Evolutionary conservation across 768 basidiomycete species (phyloP), one percentile per base, ranked within the genome.

Genomic region (Tulasnella sp.): DNA sequence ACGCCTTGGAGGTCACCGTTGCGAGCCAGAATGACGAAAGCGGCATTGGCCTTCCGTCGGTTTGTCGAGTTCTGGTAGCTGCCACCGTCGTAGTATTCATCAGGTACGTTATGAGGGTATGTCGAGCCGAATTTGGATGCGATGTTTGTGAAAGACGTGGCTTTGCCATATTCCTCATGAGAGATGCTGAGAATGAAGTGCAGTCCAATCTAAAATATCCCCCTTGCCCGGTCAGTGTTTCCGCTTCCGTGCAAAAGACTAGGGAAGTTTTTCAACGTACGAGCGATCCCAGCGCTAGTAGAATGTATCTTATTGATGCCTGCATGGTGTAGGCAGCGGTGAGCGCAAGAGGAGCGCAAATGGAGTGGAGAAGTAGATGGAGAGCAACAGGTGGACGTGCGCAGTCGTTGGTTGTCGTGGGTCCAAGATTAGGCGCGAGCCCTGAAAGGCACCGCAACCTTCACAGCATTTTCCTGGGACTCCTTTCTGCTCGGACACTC

Each of bases 1-100:
- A 93, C 89, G 7, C 91, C 90, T 76, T 88, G 87, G 79, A 92
- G 84, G 84, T 92, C 92, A 69, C 88, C 85, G 84, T 93, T 92
- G 3, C 92, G 88, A 5, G 91, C 92, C 69, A 99, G 90, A 82
- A 95, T 90, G 75, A 95, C 95, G 84, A 96, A 93, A 4, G 90
- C 91, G 37, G 95, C 95, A 84, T 94, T 96, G 3, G 93, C 94
- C 84, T 90, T 94, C 54, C 92, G 88, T 37, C 20, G 78, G 28
- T 86, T 84, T 2, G 87, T 76, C 18, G 83, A 81, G 80, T 88
- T 88, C 24, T 85, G 80, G 22, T 85, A 85, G 79, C 87, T 82
- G 64, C 6, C 64, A 18, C 34, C 18, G 64, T 69, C 64, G 84
- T 90, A 92, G 85, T 92, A 92, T 40, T 90, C 88, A 4, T 91